Evolutionary conservation across 2,329 filamentous ascomycete genomes (phyloP).

Genomic region (Corynespora cassiicola): DNA sequence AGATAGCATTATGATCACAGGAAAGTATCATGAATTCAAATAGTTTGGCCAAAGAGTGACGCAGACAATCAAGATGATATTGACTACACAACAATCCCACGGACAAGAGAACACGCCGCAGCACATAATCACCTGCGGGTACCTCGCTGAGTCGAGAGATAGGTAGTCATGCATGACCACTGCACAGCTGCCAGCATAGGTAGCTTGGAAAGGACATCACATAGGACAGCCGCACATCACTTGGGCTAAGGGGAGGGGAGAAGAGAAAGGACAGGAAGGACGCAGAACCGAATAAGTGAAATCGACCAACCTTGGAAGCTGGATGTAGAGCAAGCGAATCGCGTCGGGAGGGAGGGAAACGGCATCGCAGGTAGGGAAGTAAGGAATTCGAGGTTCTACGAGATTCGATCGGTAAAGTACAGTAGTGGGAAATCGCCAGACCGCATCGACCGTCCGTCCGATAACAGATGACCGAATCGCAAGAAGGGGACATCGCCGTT

Average conservation of each 20-base stretch:
- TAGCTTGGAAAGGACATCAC: slow-evolving; percentile 14
- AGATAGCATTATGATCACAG: no score
- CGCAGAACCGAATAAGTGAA: slow-evolving; percentile 11
- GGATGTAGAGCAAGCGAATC: slow-evolving; percentile 15
- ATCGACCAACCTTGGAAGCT: slow-evolving; percentile 16
- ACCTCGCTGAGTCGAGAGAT: no score
- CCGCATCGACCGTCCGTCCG: slow-evolving; percentile 42
- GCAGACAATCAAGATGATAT: no score
- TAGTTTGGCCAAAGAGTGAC: no score
- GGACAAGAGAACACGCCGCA: no score
- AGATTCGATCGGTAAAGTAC: slow-evolving; percentile 47
- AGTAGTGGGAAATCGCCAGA: slow-evolving; percentile 35
- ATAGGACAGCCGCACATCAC: slow-evolving; percentile 10
- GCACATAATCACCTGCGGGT: no score
- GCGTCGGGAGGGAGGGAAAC: slow-evolving; percentile 19
- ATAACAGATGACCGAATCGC: slow-evolving; percentile 38
- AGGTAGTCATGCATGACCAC: no score
- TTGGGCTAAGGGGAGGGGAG: no score
- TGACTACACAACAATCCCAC: no score
- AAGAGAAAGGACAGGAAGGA: not conserved
- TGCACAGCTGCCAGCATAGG: no score
- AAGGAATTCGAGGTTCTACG: slow-evolving; percentile 38
- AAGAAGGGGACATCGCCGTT: slow-evolving; percentile 42
- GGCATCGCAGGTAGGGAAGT: slow-evolving; percentile 21
- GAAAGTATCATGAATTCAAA: no score